Evolutionary conservation across 2,329 filamentous ascomycete genomes (phyloP).

Genomic region (Didymella exigua): DNA sequence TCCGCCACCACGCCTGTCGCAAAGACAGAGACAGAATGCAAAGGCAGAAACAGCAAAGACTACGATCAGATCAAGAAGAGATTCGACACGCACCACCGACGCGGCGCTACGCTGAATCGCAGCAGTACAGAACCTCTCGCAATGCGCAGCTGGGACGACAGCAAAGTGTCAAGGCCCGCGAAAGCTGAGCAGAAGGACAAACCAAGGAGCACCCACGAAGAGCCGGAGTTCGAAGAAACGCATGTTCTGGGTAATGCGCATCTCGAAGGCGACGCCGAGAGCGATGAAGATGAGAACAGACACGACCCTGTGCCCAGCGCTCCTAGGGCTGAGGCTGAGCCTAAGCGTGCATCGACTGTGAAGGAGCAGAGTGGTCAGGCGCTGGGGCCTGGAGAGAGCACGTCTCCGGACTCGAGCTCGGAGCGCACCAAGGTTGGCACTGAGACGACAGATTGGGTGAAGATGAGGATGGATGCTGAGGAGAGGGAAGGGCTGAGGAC

Average conservation of each 20-base stretch:
- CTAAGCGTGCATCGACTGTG: neutral
- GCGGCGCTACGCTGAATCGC: constrained; percentile 12
- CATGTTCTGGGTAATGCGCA: constrained; percentile 13
- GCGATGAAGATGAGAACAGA: constrained; percentile 9
- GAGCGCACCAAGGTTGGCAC: constrained; percentile 8
- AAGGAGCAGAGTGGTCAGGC: neutral
- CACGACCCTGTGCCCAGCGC: constrained; percentile 8
- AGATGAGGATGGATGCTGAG: constrained; percentile 10
- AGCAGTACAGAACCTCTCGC: constrained; percentile 27
- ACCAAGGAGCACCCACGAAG: constrained; percentile 5
- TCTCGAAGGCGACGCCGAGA: neutral
- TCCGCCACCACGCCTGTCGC: constrained; percentile 17
- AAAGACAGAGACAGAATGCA: constrained; percentile 14
- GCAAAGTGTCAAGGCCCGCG: neutral
- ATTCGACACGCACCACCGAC: constrained; percentile 12
- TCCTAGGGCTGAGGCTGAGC: neutral
- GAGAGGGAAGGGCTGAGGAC: neutral
- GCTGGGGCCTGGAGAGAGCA: neutral
- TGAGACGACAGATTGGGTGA: constrained; percentile 13
- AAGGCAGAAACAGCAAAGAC: constrained; percentile 16
- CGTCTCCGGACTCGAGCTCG: constrained; percentile 9
- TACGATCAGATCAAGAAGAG: constrained; percentile 21
- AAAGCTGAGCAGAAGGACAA: neutral
- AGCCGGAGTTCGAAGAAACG: constrained; percentile 6
- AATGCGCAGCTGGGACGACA: constrained; percentile 6